Conservation (phyloP, 1,284 basidiomycete genomes). For the Ganoderma resinaceum region DNA sequence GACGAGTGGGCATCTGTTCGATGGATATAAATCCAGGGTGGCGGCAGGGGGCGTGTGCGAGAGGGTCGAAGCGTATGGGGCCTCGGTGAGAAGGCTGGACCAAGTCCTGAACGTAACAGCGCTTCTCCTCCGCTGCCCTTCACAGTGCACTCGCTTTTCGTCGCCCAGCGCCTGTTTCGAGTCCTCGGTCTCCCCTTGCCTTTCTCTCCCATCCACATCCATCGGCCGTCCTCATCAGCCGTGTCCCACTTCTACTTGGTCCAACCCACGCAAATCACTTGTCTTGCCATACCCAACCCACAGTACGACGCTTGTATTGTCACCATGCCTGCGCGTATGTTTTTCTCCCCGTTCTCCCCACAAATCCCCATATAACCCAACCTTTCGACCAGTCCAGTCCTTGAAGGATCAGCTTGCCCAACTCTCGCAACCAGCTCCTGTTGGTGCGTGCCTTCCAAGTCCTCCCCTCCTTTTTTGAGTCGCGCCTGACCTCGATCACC, state of each 20-base stretch:
- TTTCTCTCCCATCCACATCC: constrained; percentile 17
- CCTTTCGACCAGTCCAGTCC: constrained; percentile 55
- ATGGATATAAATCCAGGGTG: constrained; percentile 40
- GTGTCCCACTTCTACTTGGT: neutral
- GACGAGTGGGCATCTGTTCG: constrained; percentile 40
- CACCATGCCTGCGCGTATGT: constrained; percentile 32
- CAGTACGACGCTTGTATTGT: neutral
- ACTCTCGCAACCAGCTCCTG: constrained; percentile 74
- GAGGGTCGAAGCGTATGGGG: constrained; percentile 32
- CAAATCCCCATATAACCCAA: constrained; percentile 25
- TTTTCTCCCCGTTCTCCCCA: constrained; percentile 21
- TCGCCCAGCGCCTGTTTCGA: constrained; percentile 7
- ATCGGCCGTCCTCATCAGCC: constrained; percentile 13
- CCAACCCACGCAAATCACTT: neutral
- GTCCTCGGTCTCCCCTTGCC: constrained; percentile 19
- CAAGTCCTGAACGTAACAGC: neutral
- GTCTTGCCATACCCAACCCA: neutral
- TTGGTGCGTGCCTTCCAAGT: constrained; percentile 51
- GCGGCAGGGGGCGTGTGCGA: constrained; percentile 31
- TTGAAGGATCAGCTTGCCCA: constrained; percentile 86
- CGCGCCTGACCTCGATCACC: constrained; percentile 33
- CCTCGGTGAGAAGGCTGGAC: constrained; percentile 19
- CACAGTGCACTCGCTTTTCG: constrained; percentile 6
- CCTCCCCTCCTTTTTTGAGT: constrained; percentile 19
- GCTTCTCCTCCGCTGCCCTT: constrained; percentile 21